These are phyloP conservation scores for Citrus reticulata DNA, from an alignment of 345 rosid genomes.

Conservation along the genomic window DNA sequence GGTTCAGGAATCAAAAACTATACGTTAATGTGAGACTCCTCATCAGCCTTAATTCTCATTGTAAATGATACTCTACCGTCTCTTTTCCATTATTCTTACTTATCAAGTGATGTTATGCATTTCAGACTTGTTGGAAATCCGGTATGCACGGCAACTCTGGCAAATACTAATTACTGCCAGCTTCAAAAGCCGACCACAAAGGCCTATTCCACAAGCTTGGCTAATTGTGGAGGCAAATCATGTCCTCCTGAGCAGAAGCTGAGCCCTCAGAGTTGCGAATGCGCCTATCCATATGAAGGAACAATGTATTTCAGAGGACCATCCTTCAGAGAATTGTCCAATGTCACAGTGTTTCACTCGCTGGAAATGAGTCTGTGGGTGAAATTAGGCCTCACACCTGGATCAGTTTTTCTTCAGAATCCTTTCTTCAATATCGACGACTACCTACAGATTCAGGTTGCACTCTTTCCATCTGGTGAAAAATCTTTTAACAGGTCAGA, in stretches of 20 bases:
- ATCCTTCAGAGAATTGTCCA: conserved; percentile 63
- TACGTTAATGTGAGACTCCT: conserved; percentile 52
- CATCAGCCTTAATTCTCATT: not conserved
- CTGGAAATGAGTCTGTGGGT: conserved; percentile 85
- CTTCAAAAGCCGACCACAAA: conserved; percentile 48
- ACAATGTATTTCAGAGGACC: conserved; percentile 79
- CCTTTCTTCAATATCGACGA: conserved; percentile 84
- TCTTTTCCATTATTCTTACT: not conserved
- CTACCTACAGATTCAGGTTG: conserved; percentile 81
- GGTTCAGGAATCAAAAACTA: conserved; percentile 49
- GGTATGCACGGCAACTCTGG: conserved; percentile 56
- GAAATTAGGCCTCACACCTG: conserved; percentile 67
- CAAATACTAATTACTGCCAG: conserved; percentile 72
- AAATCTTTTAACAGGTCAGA: conserved; percentile 60
- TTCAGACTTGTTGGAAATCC: conserved; percentile 86
- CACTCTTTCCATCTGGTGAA: conserved; percentile 63
- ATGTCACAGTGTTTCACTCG: conserved; percentile 56
- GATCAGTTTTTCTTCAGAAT: conserved; percentile 74
- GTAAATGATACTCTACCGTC: not conserved
- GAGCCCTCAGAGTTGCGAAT: conserved; percentile 92
- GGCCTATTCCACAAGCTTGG: conserved; percentile 71
- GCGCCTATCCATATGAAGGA: conserved; percentile 86
- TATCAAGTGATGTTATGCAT: conserved; percentile 12
- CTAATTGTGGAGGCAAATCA: conserved; percentile 60
- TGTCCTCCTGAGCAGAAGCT: conserved; percentile 68